phyloP scores from a whole-genome alignment of 495 filamentous ascomycete species.

The Haplographium delicatum region DNA sequence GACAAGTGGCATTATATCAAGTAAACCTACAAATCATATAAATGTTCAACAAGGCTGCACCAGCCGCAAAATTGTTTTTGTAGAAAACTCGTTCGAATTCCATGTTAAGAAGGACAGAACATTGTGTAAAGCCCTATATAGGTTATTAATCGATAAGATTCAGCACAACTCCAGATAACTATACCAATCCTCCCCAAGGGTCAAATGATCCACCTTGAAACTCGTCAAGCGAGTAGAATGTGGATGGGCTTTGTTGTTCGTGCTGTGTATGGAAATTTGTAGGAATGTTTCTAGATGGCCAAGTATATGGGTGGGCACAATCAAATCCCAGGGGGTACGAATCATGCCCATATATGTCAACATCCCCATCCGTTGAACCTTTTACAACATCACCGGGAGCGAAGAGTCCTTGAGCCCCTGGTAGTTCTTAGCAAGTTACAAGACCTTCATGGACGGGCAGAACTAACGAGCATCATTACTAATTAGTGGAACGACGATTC shows the following conservation, averaged over 20 bases:
- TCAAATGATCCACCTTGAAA: conserved; percentile 77
- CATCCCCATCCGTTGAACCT: conserved; percentile 54
- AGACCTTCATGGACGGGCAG: background rate
- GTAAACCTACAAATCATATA: conserved; percentile 55
- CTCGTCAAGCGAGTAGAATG: conserved; percentile 65
- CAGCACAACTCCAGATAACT: background rate
- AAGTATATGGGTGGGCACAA: conserved; percentile 47
- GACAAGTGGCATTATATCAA: conserved; percentile 1
- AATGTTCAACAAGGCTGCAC: conserved; percentile 54
- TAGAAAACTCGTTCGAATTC: conserved; percentile 77
- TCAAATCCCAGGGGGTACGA: conserved; percentile 64
- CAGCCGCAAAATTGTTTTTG: conserved; percentile 69
- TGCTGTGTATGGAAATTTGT: conserved; percentile 44
- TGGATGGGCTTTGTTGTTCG: conserved; percentile 53
- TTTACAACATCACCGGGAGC: conserved; percentile 57
- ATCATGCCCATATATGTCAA: conserved; percentile 78
- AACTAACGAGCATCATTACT: conserved; percentile 60
- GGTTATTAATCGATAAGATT: conserved; percentile 2
- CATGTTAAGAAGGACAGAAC: conserved; percentile 55
- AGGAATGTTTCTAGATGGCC: conserved; percentile 43
- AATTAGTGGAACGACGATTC: conserved; percentile 69
- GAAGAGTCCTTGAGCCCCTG: conserved; percentile 24
- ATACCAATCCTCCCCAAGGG: conserved; percentile 60
- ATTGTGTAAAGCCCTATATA: conserved; percentile 56
- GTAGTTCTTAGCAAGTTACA: too few species aligned